phyloP scores from a whole-genome alignment of 495 filamentous ascomycete genomes.

The Aspergillus biplanus region DNA sequence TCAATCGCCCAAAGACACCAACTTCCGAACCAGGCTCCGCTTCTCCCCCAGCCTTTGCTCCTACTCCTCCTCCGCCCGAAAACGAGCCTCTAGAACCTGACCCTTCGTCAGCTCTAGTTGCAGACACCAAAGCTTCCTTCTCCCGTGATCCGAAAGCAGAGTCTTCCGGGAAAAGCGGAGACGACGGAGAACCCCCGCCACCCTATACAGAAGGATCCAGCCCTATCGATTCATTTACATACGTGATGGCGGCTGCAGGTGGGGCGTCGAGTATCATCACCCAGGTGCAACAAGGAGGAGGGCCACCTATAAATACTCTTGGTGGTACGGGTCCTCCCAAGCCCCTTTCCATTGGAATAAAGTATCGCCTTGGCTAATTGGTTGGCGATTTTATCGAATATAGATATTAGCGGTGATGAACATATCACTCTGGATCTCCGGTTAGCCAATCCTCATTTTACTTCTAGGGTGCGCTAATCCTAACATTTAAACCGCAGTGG shows the following conservation, averaged over 20 bases:
- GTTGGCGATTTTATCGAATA: constrained; percentile 6
- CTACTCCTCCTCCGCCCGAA: constrained; percentile 40
- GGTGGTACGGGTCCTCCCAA: constrained; percentile 65
- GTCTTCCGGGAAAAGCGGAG: constrained; percentile 66
- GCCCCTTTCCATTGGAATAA: not conserved
- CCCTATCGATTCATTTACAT: constrained; percentile 90
- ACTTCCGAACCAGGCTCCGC: constrained; percentile 60
- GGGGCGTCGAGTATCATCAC: constrained; percentile 98
- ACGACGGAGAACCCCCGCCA: constrained; percentile 90
- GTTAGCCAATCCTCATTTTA: constrained; percentile 51
- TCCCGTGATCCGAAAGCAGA: constrained; percentile 75
- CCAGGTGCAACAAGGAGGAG: constrained; percentile 91
- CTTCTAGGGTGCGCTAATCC: constrained; percentile 10
- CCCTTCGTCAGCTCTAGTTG: constrained; percentile 59
- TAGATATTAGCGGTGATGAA: constrained; percentile 89
- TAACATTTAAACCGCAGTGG: constrained; percentile 59
- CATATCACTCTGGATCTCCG: constrained; percentile 92
- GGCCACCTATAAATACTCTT: constrained; percentile 81
- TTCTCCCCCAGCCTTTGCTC: constrained; percentile 60
- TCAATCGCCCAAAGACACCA: constrained; percentile 53
- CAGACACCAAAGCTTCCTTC: constrained; percentile 83
- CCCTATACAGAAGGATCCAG: constrained; percentile 94
- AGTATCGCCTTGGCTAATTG: constrained; percentile 18
- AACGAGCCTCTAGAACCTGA: constrained; percentile 51
- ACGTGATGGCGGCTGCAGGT: constrained; percentile 96